These are phyloP conservation scores for Nicotiana paniculata DNA, from an alignment of 257 asterid genomes.

Conservation along the genomic window DNA sequence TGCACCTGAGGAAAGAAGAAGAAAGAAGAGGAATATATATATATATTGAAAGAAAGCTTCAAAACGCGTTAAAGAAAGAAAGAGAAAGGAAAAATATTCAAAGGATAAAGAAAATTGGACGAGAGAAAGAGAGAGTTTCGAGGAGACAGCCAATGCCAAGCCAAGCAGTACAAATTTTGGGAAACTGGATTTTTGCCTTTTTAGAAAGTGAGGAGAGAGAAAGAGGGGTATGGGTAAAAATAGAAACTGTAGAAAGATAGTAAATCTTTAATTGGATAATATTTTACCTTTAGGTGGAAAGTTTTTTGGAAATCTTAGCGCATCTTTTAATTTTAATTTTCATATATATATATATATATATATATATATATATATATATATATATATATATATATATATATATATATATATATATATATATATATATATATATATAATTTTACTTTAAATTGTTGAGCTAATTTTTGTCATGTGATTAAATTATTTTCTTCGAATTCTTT, in stretches of 20 bases:
- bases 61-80: neutral
- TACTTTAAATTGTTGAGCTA: neutral
- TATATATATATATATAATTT: no score
- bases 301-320: no score
- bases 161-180: neutral
- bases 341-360: no score
- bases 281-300: neutral
- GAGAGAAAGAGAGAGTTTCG: neutral
- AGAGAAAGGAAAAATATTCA: neutral
- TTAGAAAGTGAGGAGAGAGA: neutral
- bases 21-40: neutral
- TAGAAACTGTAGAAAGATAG: neutral
- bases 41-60: neutral
- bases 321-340: neutral
- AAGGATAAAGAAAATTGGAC: neutral
- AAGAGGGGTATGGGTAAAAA: neutral
- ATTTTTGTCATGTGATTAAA: neutral
- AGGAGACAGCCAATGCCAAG: slow-evolving; percentile 1
- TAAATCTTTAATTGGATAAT: neutral
- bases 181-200: neutral
- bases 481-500: neutral
- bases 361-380: accelerated
- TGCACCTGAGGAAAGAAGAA: neutral
- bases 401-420: no score
- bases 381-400: no score